These are phyloP conservation scores for Leucocoprinus sp. DNA, from an alignment of 768 basidiomycete species.

Conservation along the genomic window DNA sequence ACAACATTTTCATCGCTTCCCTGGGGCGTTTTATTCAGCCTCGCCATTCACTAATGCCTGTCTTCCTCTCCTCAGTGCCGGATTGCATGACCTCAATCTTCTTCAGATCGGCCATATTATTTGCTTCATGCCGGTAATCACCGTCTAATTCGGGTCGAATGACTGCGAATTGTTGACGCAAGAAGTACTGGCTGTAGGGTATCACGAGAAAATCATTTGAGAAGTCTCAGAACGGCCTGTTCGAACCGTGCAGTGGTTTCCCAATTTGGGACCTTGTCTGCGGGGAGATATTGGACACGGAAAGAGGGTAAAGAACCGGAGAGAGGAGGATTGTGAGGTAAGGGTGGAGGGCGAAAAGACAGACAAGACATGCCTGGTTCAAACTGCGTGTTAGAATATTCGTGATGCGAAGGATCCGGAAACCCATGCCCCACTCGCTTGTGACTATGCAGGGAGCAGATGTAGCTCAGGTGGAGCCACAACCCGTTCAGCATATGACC, in stretches of 20 bases:
- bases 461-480: too few relatives aligned
- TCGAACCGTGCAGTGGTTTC: slow-evolving; percentile 64
- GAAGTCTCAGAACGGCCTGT: slow-evolving; percentile 51
- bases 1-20: too few relatives aligned
- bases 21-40: too few relatives aligned
- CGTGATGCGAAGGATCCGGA: slow-evolving; percentile 63
- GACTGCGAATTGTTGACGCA: too few relatives aligned
- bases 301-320: slow-evolving; percentile 26
- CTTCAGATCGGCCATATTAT: too few relatives aligned
- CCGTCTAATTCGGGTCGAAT: too few relatives aligned
- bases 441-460: too few relatives aligned
- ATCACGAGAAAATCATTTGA: slow-evolving; percentile 55
- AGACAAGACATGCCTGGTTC: slow-evolving; percentile 57
- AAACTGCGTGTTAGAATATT: slow-evolving; percentile 48
- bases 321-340: slow-evolving; percentile 20
- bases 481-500: too few relatives aligned
- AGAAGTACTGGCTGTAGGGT: slow-evolving; percentile 39
- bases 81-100: too few relatives aligned
- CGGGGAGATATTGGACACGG: slow-evolving; percentile 41
- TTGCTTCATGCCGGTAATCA: too few relatives aligned
- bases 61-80: too few relatives aligned
- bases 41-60: slow-evolving; percentile 75
- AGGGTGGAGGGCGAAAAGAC: slow-evolving; percentile 51
- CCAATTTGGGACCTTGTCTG: slow-evolving; percentile 37
- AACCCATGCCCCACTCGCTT: slow-evolving; percentile 64